phyloP scores from a whole-genome alignment of 495 filamentous ascomycete species.

The Penicillium daleae region DNA sequence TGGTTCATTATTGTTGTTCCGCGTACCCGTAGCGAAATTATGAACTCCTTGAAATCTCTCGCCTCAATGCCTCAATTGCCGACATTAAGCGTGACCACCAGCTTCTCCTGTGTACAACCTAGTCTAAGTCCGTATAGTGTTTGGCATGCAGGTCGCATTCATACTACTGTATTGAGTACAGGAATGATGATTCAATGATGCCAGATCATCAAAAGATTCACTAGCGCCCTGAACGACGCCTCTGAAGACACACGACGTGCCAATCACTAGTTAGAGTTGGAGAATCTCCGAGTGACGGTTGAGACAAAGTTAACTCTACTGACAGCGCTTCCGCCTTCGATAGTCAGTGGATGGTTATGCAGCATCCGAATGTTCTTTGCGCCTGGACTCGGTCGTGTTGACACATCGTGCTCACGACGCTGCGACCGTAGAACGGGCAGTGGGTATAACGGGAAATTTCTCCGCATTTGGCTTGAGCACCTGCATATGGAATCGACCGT shows the following conservation, averaged over 20 bases:
- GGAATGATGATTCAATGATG: background rate
- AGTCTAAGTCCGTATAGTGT: too few relatives aligned
- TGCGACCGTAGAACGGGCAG: background rate
- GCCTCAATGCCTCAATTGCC: too few relatives aligned
- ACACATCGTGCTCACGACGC: background rate
- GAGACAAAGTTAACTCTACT: background rate
- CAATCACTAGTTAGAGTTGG: background rate
- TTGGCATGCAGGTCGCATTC: background rate
- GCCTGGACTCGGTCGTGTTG: background rate
- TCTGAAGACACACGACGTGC: background rate
- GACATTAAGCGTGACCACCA: too few relatives aligned
- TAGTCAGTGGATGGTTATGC: background rate
- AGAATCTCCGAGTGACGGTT: background rate
- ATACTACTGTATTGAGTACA: too few relatives aligned
- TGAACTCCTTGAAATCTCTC: too few relatives aligned
- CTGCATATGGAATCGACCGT: background rate
- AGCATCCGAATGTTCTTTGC: background rate
- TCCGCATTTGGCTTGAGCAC: background rate
- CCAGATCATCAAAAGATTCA: background rate
- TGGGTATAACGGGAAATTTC: background rate
- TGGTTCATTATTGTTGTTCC: too few relatives aligned
- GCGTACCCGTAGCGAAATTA: too few relatives aligned
- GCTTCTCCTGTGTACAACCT: too few relatives aligned
- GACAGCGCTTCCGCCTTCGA: background rate
- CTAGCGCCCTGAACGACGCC: background rate